Evolutionary conservation across 2,329 filamentous ascomycete species (phyloP).

Genomic region (Colletotrichum godetiae): DNA sequence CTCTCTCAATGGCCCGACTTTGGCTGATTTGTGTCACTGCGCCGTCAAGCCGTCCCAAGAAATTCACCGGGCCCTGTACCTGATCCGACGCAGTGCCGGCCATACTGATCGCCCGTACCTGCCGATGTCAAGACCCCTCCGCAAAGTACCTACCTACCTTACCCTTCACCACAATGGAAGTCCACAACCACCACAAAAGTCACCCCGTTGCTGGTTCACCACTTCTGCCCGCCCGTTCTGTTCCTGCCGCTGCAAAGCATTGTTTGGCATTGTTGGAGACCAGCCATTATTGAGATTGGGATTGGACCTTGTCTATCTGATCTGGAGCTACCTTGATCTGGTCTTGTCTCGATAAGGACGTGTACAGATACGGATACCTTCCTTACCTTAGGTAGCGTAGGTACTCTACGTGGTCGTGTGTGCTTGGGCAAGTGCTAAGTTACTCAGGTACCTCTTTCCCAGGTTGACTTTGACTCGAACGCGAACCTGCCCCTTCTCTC

Average conservation of each 20-base stretch:
- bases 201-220: background rate
- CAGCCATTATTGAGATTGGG: constrained; percentile 7
- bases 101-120: constrained; percentile 1
- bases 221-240: constrained; percentile 16
- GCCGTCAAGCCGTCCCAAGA: background rate
- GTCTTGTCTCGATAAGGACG: background rate
- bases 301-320: constrained; percentile 12
- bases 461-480: background rate
- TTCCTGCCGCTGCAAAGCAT: constrained; percentile 26
- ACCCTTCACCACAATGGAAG: background rate
- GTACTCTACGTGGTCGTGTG: background rate
- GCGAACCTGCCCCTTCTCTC: background rate
- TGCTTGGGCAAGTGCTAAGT: constrained; percentile 3
- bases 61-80: constrained; percentile 1
- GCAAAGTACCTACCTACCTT: background rate
- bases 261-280: constrained; percentile 24
- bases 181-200: background rate
- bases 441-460: background rate
- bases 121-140: background rate
- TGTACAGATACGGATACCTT: background rate
- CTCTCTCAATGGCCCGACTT: background rate
- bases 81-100: background rate
- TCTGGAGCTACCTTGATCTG: background rate
- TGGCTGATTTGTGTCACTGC: background rate
- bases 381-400: background rate